Evolutionary conservation across 768 basidiomycete species (phyloP), one percentile per base, ranked within the genome.

Genomic region (Mycena olivaceomarginata): DNA sequence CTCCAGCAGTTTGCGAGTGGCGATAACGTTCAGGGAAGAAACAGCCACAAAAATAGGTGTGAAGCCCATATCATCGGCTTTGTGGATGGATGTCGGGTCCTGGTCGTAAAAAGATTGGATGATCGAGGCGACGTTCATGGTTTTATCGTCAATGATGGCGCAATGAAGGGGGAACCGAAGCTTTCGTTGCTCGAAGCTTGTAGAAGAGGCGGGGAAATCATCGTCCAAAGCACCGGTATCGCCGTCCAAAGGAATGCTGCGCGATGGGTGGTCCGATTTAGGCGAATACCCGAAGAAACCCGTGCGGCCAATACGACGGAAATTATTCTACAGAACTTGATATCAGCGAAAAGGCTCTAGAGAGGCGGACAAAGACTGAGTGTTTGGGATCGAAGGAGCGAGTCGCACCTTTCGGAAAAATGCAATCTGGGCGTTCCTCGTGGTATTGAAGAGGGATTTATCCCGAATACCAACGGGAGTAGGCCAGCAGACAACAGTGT

Each of bases 401-500:
- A 31, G 31, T 31, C 65, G 43, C 64, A 67, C 70, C 75, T 76
- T 70, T 37, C 75, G 75, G 20, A 76, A 76, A 53, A 76, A 76
- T 22, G 64, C 69, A 15, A 71, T 62, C 40, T 72, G 75, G 12
- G 39, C 56, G n/a, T 16, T 48, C 45, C 56, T 56, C 31, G n/a
- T 39, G 6, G 37, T 41, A 20, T 73, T 41, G 62, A 48, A 72
- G 15, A 56, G 7, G 13, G 40, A 53, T 20, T 70, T 72, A 10
- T 76, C 75, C 15, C 31, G 48, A 31, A 75, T 89, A n/a, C 89
- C 90, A 57, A 89, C 88, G 68, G 76, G 89, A 25, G 72, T 76
- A 5, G 82, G 83, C 82, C 83, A 83, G 70, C 80, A 82, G 22
- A 80, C 72, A 40, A 82, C 72, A 13, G 67, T 79, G 40, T 82